Conservation (phyloP, 305 asterid species). For the Withania somnifera region DNA sequence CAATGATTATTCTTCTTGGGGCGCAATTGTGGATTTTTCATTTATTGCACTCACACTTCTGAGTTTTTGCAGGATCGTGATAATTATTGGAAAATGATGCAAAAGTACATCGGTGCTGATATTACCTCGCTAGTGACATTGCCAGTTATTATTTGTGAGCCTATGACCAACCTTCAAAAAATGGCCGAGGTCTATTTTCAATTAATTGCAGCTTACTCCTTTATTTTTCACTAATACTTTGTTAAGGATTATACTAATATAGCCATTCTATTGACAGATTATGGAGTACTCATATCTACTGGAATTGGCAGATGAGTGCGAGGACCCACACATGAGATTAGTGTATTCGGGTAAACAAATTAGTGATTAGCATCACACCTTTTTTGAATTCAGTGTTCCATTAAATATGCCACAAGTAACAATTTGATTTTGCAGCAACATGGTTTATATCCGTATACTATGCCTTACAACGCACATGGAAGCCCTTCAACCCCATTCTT, state of each 20-base stretch:
- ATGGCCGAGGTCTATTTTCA: conserved; percentile 52
- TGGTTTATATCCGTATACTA: conserved; percentile 48
- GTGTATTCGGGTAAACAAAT: conserved; percentile 34
- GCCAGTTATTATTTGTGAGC: conserved; percentile 64
- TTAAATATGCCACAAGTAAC: not conserved
- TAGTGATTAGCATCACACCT: not conserved
- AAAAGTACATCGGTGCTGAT: conserved; percentile 49
- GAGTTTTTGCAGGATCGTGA: conserved; percentile 27
- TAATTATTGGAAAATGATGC: conserved; percentile 61
- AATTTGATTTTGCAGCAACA: conserved; percentile 31
- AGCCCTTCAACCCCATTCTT: conserved; percentile 62
- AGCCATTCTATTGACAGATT: conserved; percentile 25
- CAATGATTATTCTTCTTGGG: too few relatives aligned
- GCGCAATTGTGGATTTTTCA: not conserved
- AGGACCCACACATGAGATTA: conserved; percentile 57
- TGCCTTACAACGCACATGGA: conserved; percentile 51
- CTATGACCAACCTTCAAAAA: conserved; percentile 62
- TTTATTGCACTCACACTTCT: not conserved
- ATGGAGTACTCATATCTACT: conserved; percentile 53
- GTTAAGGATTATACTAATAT: not conserved
- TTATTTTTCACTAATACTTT: not conserved
- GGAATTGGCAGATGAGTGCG: conserved; percentile 53
- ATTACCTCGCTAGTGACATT: conserved; percentile 57
- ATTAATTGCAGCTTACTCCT: not conserved
- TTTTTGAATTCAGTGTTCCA: not conserved